These are phyloP conservation scores for Mycena vitilis DNA, from an alignment of 768 basidiomycete genomes.

Conservation along the genomic window DNA sequence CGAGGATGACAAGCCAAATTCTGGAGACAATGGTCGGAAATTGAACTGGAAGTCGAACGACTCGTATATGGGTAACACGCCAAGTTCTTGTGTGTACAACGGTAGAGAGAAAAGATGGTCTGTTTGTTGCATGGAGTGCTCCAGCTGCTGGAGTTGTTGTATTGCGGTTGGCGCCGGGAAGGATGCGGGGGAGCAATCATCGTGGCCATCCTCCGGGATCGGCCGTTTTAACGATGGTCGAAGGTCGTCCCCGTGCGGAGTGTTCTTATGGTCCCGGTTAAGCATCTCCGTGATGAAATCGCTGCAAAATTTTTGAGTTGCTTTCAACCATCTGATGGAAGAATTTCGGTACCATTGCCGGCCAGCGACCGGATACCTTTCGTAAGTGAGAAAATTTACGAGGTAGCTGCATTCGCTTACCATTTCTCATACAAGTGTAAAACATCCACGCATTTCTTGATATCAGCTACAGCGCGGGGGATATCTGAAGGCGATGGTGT, in stretches of 20 bases:
- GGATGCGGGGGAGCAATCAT: not conserved
- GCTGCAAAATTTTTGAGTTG: not conserved
- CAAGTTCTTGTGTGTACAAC: slow-evolving; percentile 25
- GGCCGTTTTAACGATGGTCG: slow-evolving; percentile 15
- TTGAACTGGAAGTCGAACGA: slow-evolving; percentile 20
- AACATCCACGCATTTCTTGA: slow-evolving; percentile 26
- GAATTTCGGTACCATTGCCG: slow-evolving; percentile 15
- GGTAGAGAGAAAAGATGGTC: slow-evolving; percentile 27
- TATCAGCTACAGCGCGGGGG: slow-evolving; percentile 16
- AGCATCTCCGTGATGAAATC: slow-evolving; percentile 28
- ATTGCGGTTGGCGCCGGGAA: not conserved
- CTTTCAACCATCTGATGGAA: not conserved
- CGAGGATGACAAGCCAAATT: not conserved
- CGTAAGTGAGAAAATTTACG: not conserved
- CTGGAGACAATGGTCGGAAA: not conserved
- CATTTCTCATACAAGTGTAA: slow-evolving; percentile 21
- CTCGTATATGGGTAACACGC: slow-evolving; percentile 19
- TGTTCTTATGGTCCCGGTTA: slow-evolving; percentile 10
- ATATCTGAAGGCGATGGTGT: slow-evolving; percentile 1
- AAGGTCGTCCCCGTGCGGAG: not conserved
- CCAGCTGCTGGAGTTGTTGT: slow-evolving; percentile 15
- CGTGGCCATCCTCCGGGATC: not conserved
- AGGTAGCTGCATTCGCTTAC: not conserved
- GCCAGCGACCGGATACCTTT: slow-evolving; percentile 22
- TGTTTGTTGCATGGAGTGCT: slow-evolving; percentile 9